Percentiles rank a stretch among this genome's conserved stretches.
These are phyloP conservation scores for Chlorella sp. DNA, from an alignment of 139 green algal genomes.

Conservation along the genomic window DNA sequence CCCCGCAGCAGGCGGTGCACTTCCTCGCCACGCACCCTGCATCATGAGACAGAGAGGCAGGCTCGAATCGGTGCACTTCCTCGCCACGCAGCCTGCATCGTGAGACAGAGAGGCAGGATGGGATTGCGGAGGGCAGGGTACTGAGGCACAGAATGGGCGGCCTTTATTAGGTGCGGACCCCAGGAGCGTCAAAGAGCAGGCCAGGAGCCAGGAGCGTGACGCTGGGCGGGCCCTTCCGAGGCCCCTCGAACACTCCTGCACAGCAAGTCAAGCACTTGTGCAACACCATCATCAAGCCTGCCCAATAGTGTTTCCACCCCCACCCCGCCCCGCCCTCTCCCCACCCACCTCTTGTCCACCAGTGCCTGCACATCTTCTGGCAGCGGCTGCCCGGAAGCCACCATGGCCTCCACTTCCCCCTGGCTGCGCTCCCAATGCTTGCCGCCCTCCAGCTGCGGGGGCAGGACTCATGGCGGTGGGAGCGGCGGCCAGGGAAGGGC, in stretches of 20 bases:
- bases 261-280: background rate
- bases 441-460: slow-evolving; percentile 48
- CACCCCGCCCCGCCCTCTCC: background rate
- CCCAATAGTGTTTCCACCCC: background rate
- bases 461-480: background rate
- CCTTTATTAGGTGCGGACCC: too few relatives aligned
- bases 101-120: background rate
- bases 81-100: slow-evolving; percentile 1
- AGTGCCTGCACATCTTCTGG: slow-evolving; percentile 34
- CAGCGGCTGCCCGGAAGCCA: slow-evolving; percentile 19
- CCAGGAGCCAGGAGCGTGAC: background rate
- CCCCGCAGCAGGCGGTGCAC: slow-evolving; percentile 25
- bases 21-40: slow-evolving; percentile 9
- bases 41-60: background rate
- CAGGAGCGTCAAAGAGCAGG: too few relatives aligned
- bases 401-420: slow-evolving; percentile 42
- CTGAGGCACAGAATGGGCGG: too few relatives aligned
- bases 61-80: background rate
- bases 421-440: slow-evolving; percentile 43
- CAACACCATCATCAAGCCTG: background rate
- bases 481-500: background rate
- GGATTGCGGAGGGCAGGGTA: too few relatives aligned
- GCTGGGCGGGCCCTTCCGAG: background rate
- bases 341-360: slow-evolving; percentile 34
- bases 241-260: background rate